Percentiles rank a stretch among this genome's conserved stretches.
Evolutionary conservation across 179 eudicot species (phyloP).

Genomic region (Silene coronaria): DNA sequence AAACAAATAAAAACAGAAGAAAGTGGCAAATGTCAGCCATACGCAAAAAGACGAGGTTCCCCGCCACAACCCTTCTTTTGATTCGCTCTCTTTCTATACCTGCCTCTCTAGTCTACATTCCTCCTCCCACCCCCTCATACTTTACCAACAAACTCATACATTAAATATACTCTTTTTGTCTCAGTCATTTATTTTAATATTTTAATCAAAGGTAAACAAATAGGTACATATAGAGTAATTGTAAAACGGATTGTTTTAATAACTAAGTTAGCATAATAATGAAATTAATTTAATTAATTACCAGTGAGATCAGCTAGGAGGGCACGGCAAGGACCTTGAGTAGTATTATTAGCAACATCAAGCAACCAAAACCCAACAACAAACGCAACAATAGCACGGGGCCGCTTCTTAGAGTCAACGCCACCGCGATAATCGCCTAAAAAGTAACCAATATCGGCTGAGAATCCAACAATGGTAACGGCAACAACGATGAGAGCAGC

Average conservation of each 20-base stretch:
- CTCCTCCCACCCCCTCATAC: conserved; percentile 1
- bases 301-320: conserved; percentile 77
- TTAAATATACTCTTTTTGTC: too few species aligned
- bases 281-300: conserved; percentile 22
- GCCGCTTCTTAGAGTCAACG: conserved; percentile 25
- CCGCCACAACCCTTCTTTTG: background rate
- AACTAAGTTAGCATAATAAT: too few species aligned
- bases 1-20: background rate
- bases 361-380: conserved; percentile 92
- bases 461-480: conserved; percentile 50
- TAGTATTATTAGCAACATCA: conserved; percentile 89
- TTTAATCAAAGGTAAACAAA: too few species aligned
- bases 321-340: conserved; percentile 77
- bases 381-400: conserved; percentile 60
- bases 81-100: background rate
- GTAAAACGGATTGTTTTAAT: too few species aligned
- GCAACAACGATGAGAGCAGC: conserved; percentile 38
- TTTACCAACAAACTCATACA: conserved; percentile 1
- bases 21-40: background rate
- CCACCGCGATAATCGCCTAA: conserved; percentile 42
- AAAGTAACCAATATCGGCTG: conserved; percentile 81
- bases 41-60: background rate
- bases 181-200: too few species aligned
- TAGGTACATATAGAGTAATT: too few species aligned
- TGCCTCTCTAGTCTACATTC: background rate